Conservation (phyloP, 805 yeast genomes). For the Wickerhamomyces ciferrii region DNA sequence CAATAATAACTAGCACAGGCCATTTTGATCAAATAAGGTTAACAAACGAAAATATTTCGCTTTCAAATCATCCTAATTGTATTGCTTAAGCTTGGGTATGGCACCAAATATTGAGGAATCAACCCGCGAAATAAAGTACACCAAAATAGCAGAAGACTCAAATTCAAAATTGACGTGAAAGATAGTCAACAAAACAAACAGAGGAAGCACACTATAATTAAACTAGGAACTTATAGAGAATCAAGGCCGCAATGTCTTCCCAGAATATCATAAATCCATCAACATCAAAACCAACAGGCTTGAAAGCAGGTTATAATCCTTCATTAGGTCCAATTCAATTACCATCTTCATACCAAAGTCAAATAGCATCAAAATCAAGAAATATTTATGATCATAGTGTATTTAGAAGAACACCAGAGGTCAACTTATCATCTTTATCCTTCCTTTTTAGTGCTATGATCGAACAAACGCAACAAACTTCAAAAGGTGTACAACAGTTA, state of each 20-base stretch:
- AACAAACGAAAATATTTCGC: no score
- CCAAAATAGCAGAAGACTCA: no score
- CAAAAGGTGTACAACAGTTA: slow-evolving; percentile 64
- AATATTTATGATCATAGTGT: slow-evolving; percentile 64
- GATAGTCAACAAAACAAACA: background rate
- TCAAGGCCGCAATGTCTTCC: background rate
- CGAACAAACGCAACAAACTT: slow-evolving; percentile 53
- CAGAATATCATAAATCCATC: slow-evolving; percentile 17
- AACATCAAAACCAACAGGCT: slow-evolving; percentile 11
- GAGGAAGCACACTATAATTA: no score
- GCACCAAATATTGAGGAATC: no score
- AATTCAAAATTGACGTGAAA: no score
- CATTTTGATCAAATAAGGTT: no score
- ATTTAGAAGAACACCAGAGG: slow-evolving; percentile 60
- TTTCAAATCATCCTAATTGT: no score
- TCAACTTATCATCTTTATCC: slow-evolving; percentile 61
- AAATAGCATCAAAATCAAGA: slow-evolving; percentile 6
- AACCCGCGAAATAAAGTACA: no score
- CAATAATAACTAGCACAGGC: no score
- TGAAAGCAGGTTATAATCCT: slow-evolving; percentile 22
- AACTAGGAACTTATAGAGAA: background rate
- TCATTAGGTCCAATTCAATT: slow-evolving; percentile 23
- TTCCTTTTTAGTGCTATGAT: slow-evolving; percentile 69
- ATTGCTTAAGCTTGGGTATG: no score
- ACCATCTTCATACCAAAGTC: slow-evolving; percentile 18